Evolutionary conservation across 805 yeast genomes (phyloP), one percentile per base, ranked within the genome.

Genomic region (Suhomyces sp.): DNA sequence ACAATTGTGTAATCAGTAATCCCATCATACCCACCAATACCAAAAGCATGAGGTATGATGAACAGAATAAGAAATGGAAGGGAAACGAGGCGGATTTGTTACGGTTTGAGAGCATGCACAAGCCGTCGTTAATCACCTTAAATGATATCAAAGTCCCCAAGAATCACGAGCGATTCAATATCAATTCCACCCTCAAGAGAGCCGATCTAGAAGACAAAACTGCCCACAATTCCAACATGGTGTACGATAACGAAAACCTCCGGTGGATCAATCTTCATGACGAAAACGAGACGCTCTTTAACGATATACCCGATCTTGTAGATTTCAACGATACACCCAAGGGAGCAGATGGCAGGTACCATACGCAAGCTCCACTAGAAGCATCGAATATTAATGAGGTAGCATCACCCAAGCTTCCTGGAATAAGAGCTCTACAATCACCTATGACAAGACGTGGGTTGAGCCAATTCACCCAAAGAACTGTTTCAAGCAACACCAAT

Each of bases 1-100:
- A 59, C 31, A 47, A 55, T 25, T 51, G 63, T 5, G 44, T 59
- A 10, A 33, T 44, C 6, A 37, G 19, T 12, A 53, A 49, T 48
- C 54, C 56, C 21, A 52, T 46, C 21, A 60, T 53, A 25, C 48
- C 60, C 24, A 44, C 60, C 48, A 44, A 57, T 41, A 56, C 59
- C 58, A 63, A 60, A n/a, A 62, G 57, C 21, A 83, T 85, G 84
- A 72, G 69, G 45, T 85, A 73, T 59, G 83, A 85, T 56, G 77
- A 84, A 1, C 65, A 65, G 13, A 69, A 75, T 46, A 72, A 72
- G 57, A 69, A 71, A 44, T 85, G 89, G 90, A 85, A 81, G 58
- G 89, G 89, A 3, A 84, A 85, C 58, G 86, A 85, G 39, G 76
- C 73, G 27, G 87, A 83, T 20, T 64, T 83, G 46, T 58, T 73